Evolutionary conservation across 805 yeast genomes (phyloP), one percentile per base, ranked within the genome.

Genomic region (Saccharomycopsis babjevae): DNA sequence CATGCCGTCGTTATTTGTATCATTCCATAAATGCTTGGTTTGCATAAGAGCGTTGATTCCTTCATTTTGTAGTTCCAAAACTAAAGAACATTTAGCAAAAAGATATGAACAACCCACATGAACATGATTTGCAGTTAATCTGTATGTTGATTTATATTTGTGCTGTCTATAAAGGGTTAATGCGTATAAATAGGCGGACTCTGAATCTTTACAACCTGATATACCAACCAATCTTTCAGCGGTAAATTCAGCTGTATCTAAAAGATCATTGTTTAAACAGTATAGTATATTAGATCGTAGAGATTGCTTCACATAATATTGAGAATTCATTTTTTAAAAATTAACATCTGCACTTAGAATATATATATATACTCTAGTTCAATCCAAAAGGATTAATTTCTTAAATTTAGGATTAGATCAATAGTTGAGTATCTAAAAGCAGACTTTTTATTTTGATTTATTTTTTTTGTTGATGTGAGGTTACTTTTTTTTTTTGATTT

Each of bases 161-260:
- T 77, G 76, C 63, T 78, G 81, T 61, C 84, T 82, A 67, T 73
- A 83, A 59, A 88, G 76, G 1, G 88, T 84, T 43, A 88, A 73
- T 16, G 88, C 89, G 68, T 88, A 84, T 46, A 91, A 74, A 70
- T 89, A 88, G 3, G 81, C 69, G 10, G 92, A 80, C 59, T 85
- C 89, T 5, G 79, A 70, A 64, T 82, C 79, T 43, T 68, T 67
- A 11, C 63, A 59, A 18, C 68, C 68, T 5, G 77, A 71, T n/a
- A 82, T 80, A 1, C 96, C 89, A 39, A 87, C 72, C 25, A 90
- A 75, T 65, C 96, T 77, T 70, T 94, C 98, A 18, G 91, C 83
- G 4, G 93, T 85, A 73, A 94, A 89, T 68, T 86, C 91, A 1
- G 98, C 97, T 32, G 92, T 87, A 15, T 77, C 73, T 54, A 81